These are phyloP conservation scores for Saccharomyces pastorianus DNA, from an alignment of 1,139 yeast genomes.

Conservation along the genomic window DNA sequence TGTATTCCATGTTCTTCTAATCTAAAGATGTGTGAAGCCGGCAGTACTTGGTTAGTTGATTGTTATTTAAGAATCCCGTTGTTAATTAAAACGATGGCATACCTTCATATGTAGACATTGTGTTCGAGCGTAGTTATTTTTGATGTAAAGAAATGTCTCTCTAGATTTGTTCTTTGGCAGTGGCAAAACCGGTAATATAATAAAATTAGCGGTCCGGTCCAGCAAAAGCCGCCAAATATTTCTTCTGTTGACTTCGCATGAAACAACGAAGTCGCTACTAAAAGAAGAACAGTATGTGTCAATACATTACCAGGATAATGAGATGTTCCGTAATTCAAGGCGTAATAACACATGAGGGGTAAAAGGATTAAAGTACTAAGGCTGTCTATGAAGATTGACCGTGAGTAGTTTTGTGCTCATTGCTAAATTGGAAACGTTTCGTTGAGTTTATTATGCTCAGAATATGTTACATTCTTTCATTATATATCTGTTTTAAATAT, in stretches of 20 bases:
- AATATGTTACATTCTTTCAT: not conserved
- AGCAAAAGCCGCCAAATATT: not conserved
- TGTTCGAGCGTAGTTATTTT: not conserved
- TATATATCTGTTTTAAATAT: not conserved
- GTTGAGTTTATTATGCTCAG: not conserved
- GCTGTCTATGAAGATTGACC: too few relatives aligned
- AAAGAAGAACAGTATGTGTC: not conserved
- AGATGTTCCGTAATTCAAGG: not conserved
- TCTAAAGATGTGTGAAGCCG: constrained; percentile 3
- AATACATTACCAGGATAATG: not conserved
- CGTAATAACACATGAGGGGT: too few relatives aligned
- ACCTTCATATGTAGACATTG: constrained; percentile 23
- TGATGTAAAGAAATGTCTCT: not conserved
- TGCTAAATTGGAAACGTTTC: too few relatives aligned
- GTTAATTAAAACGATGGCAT: constrained; percentile 3
- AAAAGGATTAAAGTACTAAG: not conserved
- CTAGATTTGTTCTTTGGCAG: not conserved
- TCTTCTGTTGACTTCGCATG: not conserved
- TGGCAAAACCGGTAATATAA: not conserved
- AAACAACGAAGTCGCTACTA: not conserved
- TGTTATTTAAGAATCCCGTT: not conserved
- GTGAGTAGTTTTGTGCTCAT: too few relatives aligned
- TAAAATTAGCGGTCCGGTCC: not conserved
- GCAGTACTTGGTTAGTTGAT: constrained; percentile 4
- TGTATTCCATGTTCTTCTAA: constrained; percentile 13